phyloP scores from a whole-genome alignment of 2,329 filamentous ascomycete genomes.

The Pseudocercospora musae region DNA sequence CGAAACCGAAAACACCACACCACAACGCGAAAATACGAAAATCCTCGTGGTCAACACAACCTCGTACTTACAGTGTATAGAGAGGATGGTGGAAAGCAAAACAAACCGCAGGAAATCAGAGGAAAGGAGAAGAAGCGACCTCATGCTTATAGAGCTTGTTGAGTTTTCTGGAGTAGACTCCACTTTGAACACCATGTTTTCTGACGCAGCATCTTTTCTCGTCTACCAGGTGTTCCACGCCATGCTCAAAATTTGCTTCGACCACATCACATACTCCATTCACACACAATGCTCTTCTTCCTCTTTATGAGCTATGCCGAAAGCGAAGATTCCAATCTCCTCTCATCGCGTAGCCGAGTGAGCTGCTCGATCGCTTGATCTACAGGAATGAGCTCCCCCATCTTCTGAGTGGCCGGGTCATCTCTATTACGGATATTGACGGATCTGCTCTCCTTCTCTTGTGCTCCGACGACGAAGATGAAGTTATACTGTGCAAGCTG shows the following conservation, averaged over 20 bases:
- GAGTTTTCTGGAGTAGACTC: no score
- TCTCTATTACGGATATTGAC: slow-evolving; percentile 66
- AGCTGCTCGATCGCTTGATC: slow-evolving; percentile 58
- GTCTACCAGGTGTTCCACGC: background rate
- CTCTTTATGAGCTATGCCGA: background rate
- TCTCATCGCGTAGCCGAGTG: slow-evolving; percentile 43
- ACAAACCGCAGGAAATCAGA: no score
- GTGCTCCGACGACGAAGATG: slow-evolving; percentile 67
- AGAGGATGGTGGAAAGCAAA: background rate
- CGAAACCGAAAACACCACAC: background rate
- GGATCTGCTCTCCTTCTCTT: slow-evolving; percentile 57
- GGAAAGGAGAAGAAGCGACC: no score
- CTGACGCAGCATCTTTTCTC: no score
- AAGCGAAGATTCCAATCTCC: slow-evolving; percentile 30
- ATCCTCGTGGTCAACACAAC: no score
- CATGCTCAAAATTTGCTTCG: background rate
- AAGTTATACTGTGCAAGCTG: slow-evolving; percentile 82
- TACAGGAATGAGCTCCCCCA: slow-evolving; percentile 60
- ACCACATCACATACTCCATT: background rate
- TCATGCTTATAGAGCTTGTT: no score
- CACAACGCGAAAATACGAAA: background rate
- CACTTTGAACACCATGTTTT: no score
- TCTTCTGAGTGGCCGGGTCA: slow-evolving; percentile 59
- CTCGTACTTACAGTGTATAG: no score
- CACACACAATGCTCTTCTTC: background rate